Evolutionary conservation across 2,329 filamentous ascomycete species (phyloP).

Genomic region (Claviceps citrina): DNA sequence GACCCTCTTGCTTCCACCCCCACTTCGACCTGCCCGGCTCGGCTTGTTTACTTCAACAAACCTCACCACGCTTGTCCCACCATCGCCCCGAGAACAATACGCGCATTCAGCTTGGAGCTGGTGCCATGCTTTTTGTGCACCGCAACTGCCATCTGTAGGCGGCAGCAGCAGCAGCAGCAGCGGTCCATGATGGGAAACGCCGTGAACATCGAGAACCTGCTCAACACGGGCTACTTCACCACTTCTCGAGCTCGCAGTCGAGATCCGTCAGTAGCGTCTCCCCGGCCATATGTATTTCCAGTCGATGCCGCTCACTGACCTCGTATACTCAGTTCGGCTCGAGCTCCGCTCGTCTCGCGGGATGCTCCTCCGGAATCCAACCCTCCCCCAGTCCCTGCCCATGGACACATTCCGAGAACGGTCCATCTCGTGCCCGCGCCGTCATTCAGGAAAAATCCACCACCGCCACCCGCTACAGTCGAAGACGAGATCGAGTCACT

Average conservation of each 20-base stretch:
- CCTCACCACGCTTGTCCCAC: too few relatives aligned
- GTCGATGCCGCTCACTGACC: not conserved
- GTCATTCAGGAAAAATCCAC: constrained; percentile 22
- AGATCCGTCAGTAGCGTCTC: constrained; percentile 12
- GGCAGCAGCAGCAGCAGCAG: constrained; percentile 3
- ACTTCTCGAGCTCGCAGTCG: constrained; percentile 27
- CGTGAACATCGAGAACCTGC: constrained; percentile 29
- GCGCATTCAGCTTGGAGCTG: not conserved
- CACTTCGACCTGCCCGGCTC: too few relatives aligned
- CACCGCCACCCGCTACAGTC: constrained; percentile 48
- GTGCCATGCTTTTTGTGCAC: constrained; percentile 11
- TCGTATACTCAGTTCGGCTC: constrained; percentile 4
- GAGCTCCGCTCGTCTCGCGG: constrained; percentile 8
- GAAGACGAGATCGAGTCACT: constrained; percentile 54
- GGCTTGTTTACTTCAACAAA: too few relatives aligned
- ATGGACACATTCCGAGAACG: constrained; percentile 6
- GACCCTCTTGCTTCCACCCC: too few relatives aligned
- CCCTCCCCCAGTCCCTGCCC: constrained; percentile 6
- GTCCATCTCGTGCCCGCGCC: constrained; percentile 6
- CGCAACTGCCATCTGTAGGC: constrained; percentile 7
- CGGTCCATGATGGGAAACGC: constrained; percentile 26
- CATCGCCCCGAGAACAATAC: too few relatives aligned
- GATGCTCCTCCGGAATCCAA: constrained; percentile 8
- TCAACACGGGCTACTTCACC: constrained; percentile 35
- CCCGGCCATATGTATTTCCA: not conserved